Base-by-base conservation (phyloP, 352 stramenopile genomes). In the Phytopythium kandeliae region DNA sequence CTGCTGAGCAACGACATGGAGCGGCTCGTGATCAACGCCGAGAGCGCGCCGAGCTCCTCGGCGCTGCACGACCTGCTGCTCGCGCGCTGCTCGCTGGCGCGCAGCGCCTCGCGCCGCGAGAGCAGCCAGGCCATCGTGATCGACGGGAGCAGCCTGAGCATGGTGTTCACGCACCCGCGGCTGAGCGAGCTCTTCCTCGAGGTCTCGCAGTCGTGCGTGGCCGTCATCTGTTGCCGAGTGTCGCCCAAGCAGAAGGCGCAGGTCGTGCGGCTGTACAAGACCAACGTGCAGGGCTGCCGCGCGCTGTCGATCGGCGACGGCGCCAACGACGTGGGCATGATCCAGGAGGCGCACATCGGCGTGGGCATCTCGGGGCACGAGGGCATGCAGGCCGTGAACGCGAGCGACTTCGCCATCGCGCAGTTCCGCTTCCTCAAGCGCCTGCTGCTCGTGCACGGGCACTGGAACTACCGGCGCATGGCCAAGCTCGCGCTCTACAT, bases 281-380 rank as follows among this genome's bases (percentile, higher is more conserved):
- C 78, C 0, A 89, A 85, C 41, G 66, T 95, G 78, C 59, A 85
- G 25, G 67, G 91, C 58, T 82, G 87, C 63, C 66, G 93, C 11
- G 97, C 93, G 11, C 84, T 99, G 17, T 85, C 95, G 7, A 99
- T 99, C 59, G 97, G 97, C 19, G 97, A 99, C 70, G 97, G 97
- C 16, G 97, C 97, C 24, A 99, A 99, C 63, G 97, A 99, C 57
- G 97, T 99, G 37, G 95, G 94, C 30, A 99, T 99, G 97, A 99
- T 99, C 63, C 95, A 99, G 62, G 95, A 98, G 67, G 97, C 97
- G 13, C 95, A 99, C 58, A 95, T 99, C 48, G 97, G 97, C 44
- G 87, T 99, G 35, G 97, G 97, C 16, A 99, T 99, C 65, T 98
- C 89, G 22, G 97, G 97, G 15, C 89, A 99, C 55, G 97, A 99